Base-by-base conservation (phyloP, 164 flowering plant species). In the Euptelea pleiosperma region DNA sequence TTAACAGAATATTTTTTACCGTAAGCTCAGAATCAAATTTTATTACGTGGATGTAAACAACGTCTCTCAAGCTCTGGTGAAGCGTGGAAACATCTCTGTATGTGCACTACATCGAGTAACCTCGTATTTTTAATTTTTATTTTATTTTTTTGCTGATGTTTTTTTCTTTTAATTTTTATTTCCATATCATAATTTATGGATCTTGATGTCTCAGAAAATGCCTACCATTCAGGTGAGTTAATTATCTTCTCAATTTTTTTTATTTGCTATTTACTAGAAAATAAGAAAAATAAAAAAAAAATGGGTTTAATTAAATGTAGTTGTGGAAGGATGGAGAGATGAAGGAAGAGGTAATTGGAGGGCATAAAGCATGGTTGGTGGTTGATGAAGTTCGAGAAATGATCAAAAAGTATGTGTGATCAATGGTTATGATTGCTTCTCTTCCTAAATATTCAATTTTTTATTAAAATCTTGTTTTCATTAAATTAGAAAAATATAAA, bases 311-410 rank as follows among this genome's bases (percentile, higher is more conserved):
- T 31, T 8, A 25, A 30, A 33, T 65, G 77, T 78, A 87, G 94
- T 12, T 85, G 24, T 93, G 99, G 97, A 84, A 82, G 60, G 99
- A 93, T 72, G 97, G 96, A 29, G 96, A 93, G 60, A 82, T 87
- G 89, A 86, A 84, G 70, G 97, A 65, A 46, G 96, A 93, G 69
- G 86, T 93, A 18, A 90, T 90, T 46, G 96, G 99, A 50, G 97
- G 97, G 26, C 94, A 90, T 51, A 83, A 93, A 63, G 96, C 95
- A 26, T 88, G 97, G 99, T 74, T 86, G 25, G 95, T 90, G 29
- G 51, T 90, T 24, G 94, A 93, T 51, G 99, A 93, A 78, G 92
- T 90, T 9, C 68, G 84, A 65, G 84, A 78, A 59, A 90, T 93
- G 99, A 86, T 93, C 29, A 68, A 79, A 59, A 85, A 85, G 58